A percentile compares a stretch with the other conserved stretches of the same genome.
phyloP scores from a whole-genome alignment of 176 grass and related monocot genomes.

The Oryza glumipatula region DNA sequence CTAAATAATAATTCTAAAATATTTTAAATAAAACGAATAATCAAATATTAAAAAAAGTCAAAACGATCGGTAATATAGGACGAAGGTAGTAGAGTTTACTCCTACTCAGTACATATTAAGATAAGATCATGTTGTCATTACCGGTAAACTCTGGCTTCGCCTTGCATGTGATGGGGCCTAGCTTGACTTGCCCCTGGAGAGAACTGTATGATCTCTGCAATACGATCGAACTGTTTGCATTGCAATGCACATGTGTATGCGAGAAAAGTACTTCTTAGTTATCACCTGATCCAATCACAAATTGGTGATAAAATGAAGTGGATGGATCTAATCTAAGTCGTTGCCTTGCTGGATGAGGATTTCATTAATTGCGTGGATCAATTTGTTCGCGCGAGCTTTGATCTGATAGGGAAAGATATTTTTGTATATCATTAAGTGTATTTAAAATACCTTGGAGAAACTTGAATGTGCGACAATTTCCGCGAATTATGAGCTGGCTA shows the following conservation, averaged over 20 bases:
- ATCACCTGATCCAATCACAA: constrained; percentile 30
- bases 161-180: neutral
- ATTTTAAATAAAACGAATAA: no score
- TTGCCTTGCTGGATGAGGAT: constrained; percentile 23
- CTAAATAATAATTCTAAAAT: no score
- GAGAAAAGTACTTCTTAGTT: neutral
- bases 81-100: neutral
- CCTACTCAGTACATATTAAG: neutral
- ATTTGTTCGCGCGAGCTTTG: neutral
- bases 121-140: neutral
- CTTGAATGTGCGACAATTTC: neutral
- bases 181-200: neutral
- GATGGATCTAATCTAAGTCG: constrained; percentile 26
- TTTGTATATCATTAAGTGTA: neutral
- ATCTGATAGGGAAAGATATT: constrained; percentile 4
- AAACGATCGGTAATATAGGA: no score
- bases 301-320: neutral
- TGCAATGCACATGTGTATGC: neutral
- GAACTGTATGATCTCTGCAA: neutral
- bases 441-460: neutral
- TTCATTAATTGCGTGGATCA: constrained; percentile 12
- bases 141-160: neutral
- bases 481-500: constrained; percentile 13
- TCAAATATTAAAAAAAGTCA: no score
- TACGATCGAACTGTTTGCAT: neutral